These are phyloP conservation scores for Fusarium pseudocircinatum DNA, from an alignment of 2,329 filamentous ascomycete genomes.

Conservation along the genomic window DNA sequence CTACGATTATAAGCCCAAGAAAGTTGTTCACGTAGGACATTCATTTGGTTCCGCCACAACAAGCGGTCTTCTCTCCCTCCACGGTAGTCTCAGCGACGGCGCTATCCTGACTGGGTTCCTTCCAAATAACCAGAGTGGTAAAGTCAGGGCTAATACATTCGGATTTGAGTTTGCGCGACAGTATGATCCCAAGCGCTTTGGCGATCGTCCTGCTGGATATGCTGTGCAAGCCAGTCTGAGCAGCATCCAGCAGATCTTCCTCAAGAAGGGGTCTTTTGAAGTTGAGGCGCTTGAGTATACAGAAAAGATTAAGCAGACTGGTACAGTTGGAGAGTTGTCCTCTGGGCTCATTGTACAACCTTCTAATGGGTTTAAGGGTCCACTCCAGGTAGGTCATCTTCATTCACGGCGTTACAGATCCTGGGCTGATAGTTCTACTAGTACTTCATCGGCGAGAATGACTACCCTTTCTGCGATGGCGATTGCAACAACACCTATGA, in stretches of 20 bases:
- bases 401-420: accelerated
- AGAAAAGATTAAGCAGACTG: neutral
- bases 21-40: neutral
- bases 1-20: neutral
- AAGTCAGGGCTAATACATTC: neutral
- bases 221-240: accelerated
- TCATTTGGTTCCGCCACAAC: neutral
- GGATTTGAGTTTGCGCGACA: neutral
- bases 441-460: neutral
- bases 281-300: neutral
- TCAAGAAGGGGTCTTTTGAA: neutral
- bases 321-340: neutral
- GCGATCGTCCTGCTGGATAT: neutral
- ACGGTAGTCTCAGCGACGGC: neutral
- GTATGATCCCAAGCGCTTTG: neutral
- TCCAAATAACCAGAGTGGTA: neutral
- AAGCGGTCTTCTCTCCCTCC: neutral
- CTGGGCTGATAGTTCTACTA: neutral
- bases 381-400: neutral
- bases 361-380: neutral
- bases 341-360: accelerated
- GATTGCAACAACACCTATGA: neutral
- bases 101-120: neutral
- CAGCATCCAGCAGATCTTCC: neutral
- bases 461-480: neutral